Base-by-base conservation (phyloP, 2,329 filamentous ascomycete species). In the Ambrosiella xylebori region DNA sequence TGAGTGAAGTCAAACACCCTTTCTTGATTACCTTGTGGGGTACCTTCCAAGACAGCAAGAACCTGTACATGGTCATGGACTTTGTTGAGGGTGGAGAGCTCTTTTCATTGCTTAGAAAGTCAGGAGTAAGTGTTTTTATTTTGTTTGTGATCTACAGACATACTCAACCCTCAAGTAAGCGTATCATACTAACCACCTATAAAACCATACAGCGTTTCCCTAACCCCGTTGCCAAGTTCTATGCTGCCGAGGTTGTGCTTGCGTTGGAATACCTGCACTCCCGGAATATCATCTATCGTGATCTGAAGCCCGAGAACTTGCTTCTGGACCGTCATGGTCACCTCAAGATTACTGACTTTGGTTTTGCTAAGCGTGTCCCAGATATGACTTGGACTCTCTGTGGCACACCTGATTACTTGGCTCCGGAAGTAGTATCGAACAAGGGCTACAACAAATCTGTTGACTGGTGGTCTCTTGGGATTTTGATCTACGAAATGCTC, bases 1-100 rank as follows among this genome's bases (percentile, higher is more conserved):
- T 98, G 66, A 87, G 88, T 69, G 86, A 95, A 69, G 93, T 97
- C 69, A 95, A 96, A 71, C 91, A 98, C 71, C 90, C 93, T 11
- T 98, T 98, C 73, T 76, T 98, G 63, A 93, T 98, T 68, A 98
- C 93, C 1, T 76, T 98, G 45, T 98, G 93, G 93, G 93, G 93
- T 60, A 98, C 93, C 8, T 98, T 97, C 71, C 91, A 97, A 69
- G 93, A 98, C 67, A 80, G 84, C 55, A 89, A 84, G 73, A 97
- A 96, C 69, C 75, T 98, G 40, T 98, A 98, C 79, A 98, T 98
- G 93, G 93, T 98, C 66, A 98, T 98, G 93, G 93, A 98, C 71
- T 98, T 98, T 74, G 91, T 98, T 57, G 93, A 98, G 72, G 93
- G 93, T 64, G 93, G 93, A 66, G 93, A 98, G 76, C 77, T 98